Percentiles rank a stretch among this genome's conserved stretches.
Evolutionary conservation across 805 yeast genomes (phyloP).

Genomic region (Starmerella roubikii): DNA sequence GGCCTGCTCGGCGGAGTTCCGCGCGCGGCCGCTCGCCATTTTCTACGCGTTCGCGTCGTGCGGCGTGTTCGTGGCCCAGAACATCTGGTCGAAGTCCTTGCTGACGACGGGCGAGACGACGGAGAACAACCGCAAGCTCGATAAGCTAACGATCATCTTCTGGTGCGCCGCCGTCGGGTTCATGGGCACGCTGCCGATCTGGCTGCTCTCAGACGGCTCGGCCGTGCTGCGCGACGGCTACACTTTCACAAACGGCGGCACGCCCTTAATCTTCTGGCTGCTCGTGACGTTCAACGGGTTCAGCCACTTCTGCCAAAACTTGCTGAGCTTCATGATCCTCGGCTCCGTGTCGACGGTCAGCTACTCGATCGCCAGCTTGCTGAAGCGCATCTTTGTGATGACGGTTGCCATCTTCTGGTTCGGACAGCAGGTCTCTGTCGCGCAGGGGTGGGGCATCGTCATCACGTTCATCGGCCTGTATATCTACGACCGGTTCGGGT

Average conservation of each 20-base stretch:
- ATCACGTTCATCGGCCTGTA: slow-evolving; percentile 31
- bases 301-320: slow-evolving; percentile 65
- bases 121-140: slow-evolving; percentile 37
- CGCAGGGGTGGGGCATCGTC: slow-evolving; percentile 32
- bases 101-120: slow-evolving; percentile 34
- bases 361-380: slow-evolving; percentile 73
- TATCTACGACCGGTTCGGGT: slow-evolving; percentile 32
- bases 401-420: slow-evolving; percentile 58
- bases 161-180: slow-evolving; percentile 70
- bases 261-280: slow-evolving; percentile 31
- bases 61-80: slow-evolving; percentile 68
- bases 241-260: slow-evolving; percentile 17
- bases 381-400: slow-evolving; percentile 78
- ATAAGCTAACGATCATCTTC: slow-evolving; percentile 65
- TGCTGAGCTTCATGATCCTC: slow-evolving; percentile 66
- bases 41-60: slow-evolving; percentile 54
- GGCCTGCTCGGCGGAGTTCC: slow-evolving; percentile 32
- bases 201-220: slow-evolving; percentile 46
- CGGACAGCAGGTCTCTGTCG: slow-evolving; percentile 31
- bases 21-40: slow-evolving; percentile 47
- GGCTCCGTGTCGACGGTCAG: slow-evolving; percentile 75
- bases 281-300: slow-evolving; percentile 53
- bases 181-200: slow-evolving; percentile 56
- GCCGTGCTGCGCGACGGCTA: slow-evolving; percentile 14
- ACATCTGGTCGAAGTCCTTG: slow-evolving; percentile 73